Conservation (phyloP, 495 filamentous ascomycete genomes). For the Lentithecium fluviatile region DNA sequence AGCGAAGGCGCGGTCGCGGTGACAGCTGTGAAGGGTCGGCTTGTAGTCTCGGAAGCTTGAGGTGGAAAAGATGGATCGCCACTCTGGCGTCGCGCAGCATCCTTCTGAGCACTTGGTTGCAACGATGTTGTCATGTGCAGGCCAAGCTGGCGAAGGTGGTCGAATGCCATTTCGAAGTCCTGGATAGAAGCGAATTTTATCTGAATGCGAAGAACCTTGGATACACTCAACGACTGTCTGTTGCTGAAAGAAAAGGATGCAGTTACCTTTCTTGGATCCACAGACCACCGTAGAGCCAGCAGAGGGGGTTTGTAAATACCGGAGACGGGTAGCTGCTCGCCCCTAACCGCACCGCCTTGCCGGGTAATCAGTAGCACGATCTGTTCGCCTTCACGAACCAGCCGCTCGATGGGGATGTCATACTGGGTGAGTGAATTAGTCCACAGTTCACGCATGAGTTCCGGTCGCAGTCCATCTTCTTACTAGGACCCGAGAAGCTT, state of each 20-base stretch:
- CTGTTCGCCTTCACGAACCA: slow-evolving; percentile 9
- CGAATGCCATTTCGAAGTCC: slow-evolving; percentile 41
- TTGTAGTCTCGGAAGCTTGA: no score
- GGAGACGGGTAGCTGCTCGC: slow-evolving; percentile 34
- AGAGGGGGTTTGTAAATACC: slow-evolving; percentile 28
- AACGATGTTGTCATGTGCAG: slow-evolving; percentile 33
- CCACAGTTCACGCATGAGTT: neutral
- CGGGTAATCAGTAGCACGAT: slow-evolving; percentile 11
- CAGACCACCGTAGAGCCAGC: slow-evolving; percentile 33
- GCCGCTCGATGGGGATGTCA: slow-evolving; percentile 17
- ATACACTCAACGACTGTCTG: neutral
- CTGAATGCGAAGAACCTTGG: slow-evolving; percentile 49
- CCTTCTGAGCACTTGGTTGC: neutral
- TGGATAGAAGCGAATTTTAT: slow-evolving; percentile 44
- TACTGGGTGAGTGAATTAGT: slow-evolving; percentile 18
- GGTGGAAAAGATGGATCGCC: no score
- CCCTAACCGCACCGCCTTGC: slow-evolving; percentile 9
- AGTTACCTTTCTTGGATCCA: slow-evolving; percentile 25
- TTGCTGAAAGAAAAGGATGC: neutral
- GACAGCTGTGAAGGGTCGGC: neutral
- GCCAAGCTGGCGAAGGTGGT: slow-evolving; percentile 39
- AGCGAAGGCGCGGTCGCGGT: neutral
- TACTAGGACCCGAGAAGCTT: slow-evolving; percentile 46
- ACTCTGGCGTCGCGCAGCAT: no score
- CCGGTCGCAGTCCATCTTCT: neutral